phyloP scores from a whole-genome alignment of 169 alveolate genomes.

The Plasmodium yoelii region DNA sequence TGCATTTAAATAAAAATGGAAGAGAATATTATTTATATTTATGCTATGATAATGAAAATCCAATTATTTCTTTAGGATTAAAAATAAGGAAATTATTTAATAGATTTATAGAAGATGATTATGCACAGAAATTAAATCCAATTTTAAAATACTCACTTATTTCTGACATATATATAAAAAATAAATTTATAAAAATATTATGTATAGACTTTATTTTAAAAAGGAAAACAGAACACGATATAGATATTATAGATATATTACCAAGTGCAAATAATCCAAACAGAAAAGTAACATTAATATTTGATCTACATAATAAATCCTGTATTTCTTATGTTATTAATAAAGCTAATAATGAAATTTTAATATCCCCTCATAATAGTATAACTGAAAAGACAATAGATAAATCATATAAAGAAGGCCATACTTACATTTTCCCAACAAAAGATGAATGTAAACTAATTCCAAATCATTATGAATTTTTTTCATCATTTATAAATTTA shows the following conservation, averaged over 20 bases:
- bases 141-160: constrained; percentile 64
- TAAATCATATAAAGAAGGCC: constrained; percentile 72
- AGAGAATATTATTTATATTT: constrained; percentile 57
- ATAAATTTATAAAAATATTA: constrained; percentile 56
- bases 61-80: constrained; percentile 62
- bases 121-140: constrained; percentile 75
- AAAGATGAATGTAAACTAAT: constrained; percentile 63
- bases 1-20: constrained; percentile 51
- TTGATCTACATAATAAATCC: constrained; percentile 70
- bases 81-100: constrained; percentile 71
- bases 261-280: not conserved
- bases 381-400: constrained; percentile 71
- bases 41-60: constrained; percentile 68
- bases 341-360: constrained; percentile 67
- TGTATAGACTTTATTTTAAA: constrained; percentile 72
- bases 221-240: constrained; percentile 55
- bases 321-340: constrained; percentile 65
- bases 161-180: constrained; percentile 59
- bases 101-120: constrained; percentile 71
- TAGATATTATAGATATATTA: constrained; percentile 62
- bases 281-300: constrained; percentile 69
- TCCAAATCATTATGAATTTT: constrained; percentile 72
- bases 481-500: constrained; percentile 45
- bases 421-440: constrained; percentile 44
- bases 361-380: constrained; percentile 70